These are phyloP conservation scores for Yamadazyma spencermartinsiae DNA, from an alignment of 1,139 yeast genomes.

Conservation along the genomic window DNA sequence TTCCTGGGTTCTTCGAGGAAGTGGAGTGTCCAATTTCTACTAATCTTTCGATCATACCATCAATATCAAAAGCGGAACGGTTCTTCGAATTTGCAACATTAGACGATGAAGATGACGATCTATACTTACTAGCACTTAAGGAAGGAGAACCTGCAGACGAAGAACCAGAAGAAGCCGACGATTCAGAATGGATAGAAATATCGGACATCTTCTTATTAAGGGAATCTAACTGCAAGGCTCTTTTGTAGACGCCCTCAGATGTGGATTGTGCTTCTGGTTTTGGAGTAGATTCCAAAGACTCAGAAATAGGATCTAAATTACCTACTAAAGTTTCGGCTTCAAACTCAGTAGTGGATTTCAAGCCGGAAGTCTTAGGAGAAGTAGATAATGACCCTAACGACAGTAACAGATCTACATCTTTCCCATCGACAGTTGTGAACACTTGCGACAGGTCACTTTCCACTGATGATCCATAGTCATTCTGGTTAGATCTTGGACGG, in stretches of 20 bases:
- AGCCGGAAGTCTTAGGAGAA: slow-evolving; percentile 11
- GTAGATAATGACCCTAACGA: slow-evolving; percentile 20
- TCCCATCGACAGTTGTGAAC: slow-evolving; percentile 35
- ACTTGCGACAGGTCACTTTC: slow-evolving; percentile 46
- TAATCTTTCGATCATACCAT: slow-evolving; percentile 54
- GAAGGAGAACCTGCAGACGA: slow-evolving; percentile 7
- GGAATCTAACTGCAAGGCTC: slow-evolving; percentile 6
- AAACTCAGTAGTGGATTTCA: slow-evolving; percentile 7
- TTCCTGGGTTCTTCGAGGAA: slow-evolving; percentile 18
- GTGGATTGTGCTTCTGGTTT: slow-evolving; percentile 21
- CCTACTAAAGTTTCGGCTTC: slow-evolving; percentile 16
- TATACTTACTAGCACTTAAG: neutral
- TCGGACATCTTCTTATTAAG: slow-evolving; percentile 8
- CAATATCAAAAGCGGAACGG: slow-evolving; percentile 45
- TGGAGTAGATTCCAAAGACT: slow-evolving; percentile 41
- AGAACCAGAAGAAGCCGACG: slow-evolving; percentile 9
- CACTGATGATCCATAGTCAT: slow-evolving; percentile 31
- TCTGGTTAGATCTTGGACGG: slow-evolving; percentile 2
- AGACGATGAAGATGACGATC: neutral
- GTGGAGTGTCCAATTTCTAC: slow-evolving; percentile 42
- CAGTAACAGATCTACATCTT: slow-evolving; percentile 46
- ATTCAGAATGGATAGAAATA: slow-evolving; percentile 6
- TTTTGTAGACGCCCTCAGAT: slow-evolving; percentile 4
- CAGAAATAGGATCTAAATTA: slow-evolving; percentile 46
- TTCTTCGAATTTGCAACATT: slow-evolving; percentile 18